These are phyloP conservation scores for Persicaria maculosa DNA, from an alignment of 148 eudicot genomes.

Conservation along the genomic window DNA sequence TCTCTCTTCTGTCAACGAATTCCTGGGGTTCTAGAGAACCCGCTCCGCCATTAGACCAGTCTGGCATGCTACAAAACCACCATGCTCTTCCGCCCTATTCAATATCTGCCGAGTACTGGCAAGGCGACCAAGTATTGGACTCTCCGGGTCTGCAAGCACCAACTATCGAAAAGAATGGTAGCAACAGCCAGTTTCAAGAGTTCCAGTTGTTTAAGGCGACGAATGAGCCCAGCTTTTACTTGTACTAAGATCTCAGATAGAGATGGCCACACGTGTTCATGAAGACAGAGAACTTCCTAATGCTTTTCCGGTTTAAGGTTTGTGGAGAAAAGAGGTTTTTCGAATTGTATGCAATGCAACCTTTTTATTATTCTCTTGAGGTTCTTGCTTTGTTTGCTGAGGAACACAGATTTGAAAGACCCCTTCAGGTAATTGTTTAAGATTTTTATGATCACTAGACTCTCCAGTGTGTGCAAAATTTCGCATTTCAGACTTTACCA, in stretches of 20 bases:
- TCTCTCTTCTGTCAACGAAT: constrained; percentile 95
- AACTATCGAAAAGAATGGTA: neutral
- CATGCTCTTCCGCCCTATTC: constrained; percentile 27
- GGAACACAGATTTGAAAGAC: neutral
- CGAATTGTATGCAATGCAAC: neutral
- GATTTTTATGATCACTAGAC: no score
- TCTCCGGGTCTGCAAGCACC: constrained; percentile 20
- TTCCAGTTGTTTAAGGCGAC: constrained; percentile 51
- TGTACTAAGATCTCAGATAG: constrained; percentile 19
- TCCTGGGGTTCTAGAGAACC: constrained; percentile 41
- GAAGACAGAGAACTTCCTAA: neutral
- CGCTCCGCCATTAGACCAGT: constrained; percentile 25
- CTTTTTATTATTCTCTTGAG: neutral
- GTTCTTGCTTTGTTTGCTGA: neutral
- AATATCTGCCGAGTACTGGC: constrained; percentile 46
- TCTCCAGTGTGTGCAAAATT: no score
- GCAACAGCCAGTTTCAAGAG: constrained; percentile 26
- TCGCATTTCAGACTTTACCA: no score
- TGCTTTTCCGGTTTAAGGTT: neutral
- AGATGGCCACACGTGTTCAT: neutral
- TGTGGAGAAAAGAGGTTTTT: neutral
- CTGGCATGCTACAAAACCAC: constrained; percentile 14
- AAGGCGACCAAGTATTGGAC: constrained; percentile 22
- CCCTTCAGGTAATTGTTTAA: no score
- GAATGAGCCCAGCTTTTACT: constrained; percentile 41